phyloP scores from a whole-genome alignment of 169 alveolate species.

The Toxoplasma gondii region DNA sequence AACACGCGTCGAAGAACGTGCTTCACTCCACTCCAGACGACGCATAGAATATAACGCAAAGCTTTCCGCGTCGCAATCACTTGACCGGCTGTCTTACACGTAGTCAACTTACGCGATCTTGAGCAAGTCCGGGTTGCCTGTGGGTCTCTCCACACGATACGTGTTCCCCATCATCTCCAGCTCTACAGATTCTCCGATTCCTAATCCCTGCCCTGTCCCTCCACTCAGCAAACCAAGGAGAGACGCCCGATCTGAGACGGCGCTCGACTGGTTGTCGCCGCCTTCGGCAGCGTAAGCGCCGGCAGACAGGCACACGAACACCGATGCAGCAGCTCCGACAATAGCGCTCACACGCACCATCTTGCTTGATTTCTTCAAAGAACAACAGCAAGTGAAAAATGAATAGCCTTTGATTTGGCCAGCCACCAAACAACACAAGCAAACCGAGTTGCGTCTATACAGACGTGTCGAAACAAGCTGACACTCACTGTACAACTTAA shows the following conservation, averaged over 20 bases:
- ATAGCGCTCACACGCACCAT: background rate
- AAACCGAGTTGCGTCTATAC: no score
- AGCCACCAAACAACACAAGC: no score
- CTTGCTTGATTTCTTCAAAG: background rate
- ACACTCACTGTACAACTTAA: no score
- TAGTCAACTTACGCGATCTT: background rate
- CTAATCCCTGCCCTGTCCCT: background rate
- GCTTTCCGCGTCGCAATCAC: no score
- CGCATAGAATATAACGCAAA: no score
- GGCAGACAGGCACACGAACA: background rate
- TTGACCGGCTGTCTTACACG: background rate
- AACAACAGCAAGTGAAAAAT: background rate
- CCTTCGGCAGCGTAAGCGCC: background rate
- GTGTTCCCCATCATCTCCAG: background rate
- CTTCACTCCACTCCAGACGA: no score
- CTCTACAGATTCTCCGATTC: background rate
- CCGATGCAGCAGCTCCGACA: background rate
- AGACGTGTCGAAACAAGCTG: no score
- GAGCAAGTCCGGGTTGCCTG: background rate
- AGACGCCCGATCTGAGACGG: background rate
- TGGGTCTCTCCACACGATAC: background rate
- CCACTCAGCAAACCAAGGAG: background rate
- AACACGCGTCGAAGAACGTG: background rate
- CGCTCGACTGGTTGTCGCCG: background rate
- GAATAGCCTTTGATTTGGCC: no score